Conservation (phyloP, 768 basidiomycete genomes). For the Paxillus involutus region DNA sequence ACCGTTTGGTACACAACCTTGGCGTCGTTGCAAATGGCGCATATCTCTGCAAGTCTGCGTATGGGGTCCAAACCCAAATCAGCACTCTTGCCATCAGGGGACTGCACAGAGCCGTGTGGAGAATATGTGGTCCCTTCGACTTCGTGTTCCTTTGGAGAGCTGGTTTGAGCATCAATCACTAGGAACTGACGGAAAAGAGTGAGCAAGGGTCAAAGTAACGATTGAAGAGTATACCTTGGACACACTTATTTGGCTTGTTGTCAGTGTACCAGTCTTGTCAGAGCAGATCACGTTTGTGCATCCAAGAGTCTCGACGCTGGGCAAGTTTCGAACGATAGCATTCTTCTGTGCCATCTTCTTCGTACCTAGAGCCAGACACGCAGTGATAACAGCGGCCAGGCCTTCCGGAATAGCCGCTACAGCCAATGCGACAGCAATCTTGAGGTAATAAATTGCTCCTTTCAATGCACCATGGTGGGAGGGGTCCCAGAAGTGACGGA, state of each 20-base stretch:
- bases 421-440: constrained; percentile 98
- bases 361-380: constrained; percentile 93
- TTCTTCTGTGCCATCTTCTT: constrained; percentile 99
- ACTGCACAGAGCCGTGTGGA: constrained; percentile 73
- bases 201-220: constrained; percentile 1
- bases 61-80: constrained; percentile 68
- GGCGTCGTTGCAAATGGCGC: constrained; percentile 92
- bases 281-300: constrained; percentile 99
- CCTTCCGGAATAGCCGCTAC: constrained; percentile 99
- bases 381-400: constrained; percentile 97
- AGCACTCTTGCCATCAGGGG: constrained; percentile 61
- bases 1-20: constrained; percentile 84
- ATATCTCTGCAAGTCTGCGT: constrained; percentile 86
- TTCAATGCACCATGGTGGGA: constrained; percentile 87
- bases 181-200: constrained; percentile 58
- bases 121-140: constrained; percentile 95
- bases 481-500: constrained; percentile 95
- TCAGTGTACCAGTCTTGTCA: constrained; percentile 96
- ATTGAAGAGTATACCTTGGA: constrained; percentile 53
- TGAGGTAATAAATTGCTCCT: constrained; percentile 98
- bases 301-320: constrained; percentile 95
- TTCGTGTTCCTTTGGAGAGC: constrained; percentile 59
- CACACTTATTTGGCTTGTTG: constrained; percentile 98
- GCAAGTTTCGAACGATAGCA: constrained; percentile 94
- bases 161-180: constrained; percentile 56